Evolutionary conservation across 257 asterid genomes (phyloP), one percentile per base, ranked within the genome.

Genomic region (Solanum infundibuliforme): DNA sequence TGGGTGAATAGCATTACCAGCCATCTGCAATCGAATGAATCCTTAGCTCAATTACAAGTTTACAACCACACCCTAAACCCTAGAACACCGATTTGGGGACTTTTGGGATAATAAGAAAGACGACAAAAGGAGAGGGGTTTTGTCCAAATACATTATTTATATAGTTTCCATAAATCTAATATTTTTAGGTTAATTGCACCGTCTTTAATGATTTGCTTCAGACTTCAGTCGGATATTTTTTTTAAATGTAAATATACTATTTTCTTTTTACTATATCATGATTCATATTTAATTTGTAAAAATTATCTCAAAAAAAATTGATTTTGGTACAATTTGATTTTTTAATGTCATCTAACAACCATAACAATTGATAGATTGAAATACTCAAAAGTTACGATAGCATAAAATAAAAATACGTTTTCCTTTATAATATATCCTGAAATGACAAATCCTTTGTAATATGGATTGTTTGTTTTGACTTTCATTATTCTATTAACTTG

Each of bases 1-100:
- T n/a, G 95, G 96, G 88, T 94, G 98, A 55, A 94, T 93, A 87
- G 98, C 98, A 83, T 94, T 90, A 86, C 91, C 95, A 58, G 89
- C 94, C 92, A 92, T 96, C 87, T 46, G 69, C 48, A n/a, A 73
- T 31, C 32, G 25, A 16, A 71, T 85, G 25, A 46, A 65, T 38
- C 77, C 39, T 75, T 38, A 12, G 84, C 60, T 39, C 84, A 38
- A 76, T 74, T 21, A 20, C 83, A 74, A 74, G 27, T 60, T 60
- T 7, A 58, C 27, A 58, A 3, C 10, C 29, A 34, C 43, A 5
- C 55, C 55, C 29, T 34, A 74, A 81, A 90, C 89, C 91, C 91
- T 87, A 87, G 81, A 79, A 66, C 86, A 36, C 86, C 65, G 88
- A 90, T 92, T 55, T 41, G 13, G 84, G 25, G 65, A 29, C n/a